phyloP scores from a whole-genome alignment of 164 flowering plant species.

The Tetracentron sinense region DNA sequence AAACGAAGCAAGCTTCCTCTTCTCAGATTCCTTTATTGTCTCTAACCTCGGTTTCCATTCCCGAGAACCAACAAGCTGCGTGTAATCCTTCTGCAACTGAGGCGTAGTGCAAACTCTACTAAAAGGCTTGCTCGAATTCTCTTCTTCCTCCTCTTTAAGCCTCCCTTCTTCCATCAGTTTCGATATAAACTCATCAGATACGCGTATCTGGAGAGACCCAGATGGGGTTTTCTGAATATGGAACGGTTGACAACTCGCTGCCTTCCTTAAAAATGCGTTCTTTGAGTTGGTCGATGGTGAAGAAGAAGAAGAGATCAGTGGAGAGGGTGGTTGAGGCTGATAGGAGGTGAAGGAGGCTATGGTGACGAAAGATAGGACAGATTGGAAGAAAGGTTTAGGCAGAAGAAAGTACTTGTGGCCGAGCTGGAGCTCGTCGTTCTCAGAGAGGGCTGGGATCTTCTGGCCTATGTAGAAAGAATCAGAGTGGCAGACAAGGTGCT shows the following conservation, averaged over 20 bases:
- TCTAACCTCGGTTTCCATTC: conserved; percentile 67
- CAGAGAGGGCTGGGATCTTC: conserved; percentile 51
- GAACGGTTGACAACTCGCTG: conserved; percentile 37
- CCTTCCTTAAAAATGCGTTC: conserved; percentile 24
- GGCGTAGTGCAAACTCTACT: conserved; percentile 45
- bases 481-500: conserved; percentile 52
- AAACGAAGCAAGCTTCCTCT: conserved; percentile 10
- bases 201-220: conserved; percentile 48
- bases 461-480: conserved; percentile 67
- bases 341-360: conserved; percentile 41
- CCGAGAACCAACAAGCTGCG: conserved; percentile 38
- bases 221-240: conserved; percentile 41
- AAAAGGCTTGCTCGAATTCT: background rate
- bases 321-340: background rate
- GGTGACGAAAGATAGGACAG: conserved; percentile 55
- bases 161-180: conserved; percentile 29
- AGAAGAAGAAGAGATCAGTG: background rate
- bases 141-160: conserved; percentile 6
- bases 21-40: conserved; percentile 38
- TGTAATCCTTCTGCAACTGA: conserved; percentile 52
- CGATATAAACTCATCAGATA: conserved; percentile 60
- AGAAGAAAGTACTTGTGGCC: conserved; percentile 71
- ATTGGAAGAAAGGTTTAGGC: conserved; percentile 49
- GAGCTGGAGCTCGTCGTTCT: conserved; percentile 43
- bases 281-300: background rate